A percentile compares a stretch with the other conserved stretches of the same genome.
phyloP scores from a whole-genome alignment of 352 stramenopile species.

The Phytopythium montanum region DNA sequence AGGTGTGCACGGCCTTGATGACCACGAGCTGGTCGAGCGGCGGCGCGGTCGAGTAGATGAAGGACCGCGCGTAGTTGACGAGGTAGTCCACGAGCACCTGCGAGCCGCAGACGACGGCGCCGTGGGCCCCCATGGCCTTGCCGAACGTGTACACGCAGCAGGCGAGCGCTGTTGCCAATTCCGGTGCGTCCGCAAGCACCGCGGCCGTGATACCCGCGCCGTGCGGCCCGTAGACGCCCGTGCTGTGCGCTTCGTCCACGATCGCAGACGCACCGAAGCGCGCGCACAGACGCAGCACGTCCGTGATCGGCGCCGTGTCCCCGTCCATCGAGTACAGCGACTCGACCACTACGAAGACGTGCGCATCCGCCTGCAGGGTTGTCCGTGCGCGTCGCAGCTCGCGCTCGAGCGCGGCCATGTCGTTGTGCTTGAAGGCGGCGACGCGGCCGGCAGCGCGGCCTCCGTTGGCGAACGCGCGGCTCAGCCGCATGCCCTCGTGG shows the following conservation, averaged over 20 bases:
- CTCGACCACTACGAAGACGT: slow-evolving; percentile 96
- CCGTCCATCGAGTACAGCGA: slow-evolving; percentile 99
- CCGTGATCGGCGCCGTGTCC: slow-evolving; percentile 89
- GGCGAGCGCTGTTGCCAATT: slow-evolving; percentile 13
- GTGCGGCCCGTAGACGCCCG: slow-evolving; percentile 86
- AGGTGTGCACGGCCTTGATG: slow-evolving; percentile 89
- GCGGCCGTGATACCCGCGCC: slow-evolving; percentile 61
- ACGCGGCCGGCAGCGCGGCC: slow-evolving; percentile 20
- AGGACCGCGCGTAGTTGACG: slow-evolving; percentile 96
- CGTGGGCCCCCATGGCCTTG: slow-evolving; percentile 96
- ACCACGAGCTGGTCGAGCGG: slow-evolving; percentile 90
- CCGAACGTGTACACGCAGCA: slow-evolving; percentile 95
- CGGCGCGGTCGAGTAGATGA: slow-evolving; percentile 97
- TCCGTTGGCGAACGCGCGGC: slow-evolving; percentile 49
- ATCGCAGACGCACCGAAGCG: slow-evolving; percentile 86
- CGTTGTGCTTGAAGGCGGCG: slow-evolving; percentile 85
- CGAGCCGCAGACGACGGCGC: slow-evolving; percentile 91
- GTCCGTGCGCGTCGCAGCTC: not conserved
- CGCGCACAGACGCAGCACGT: slow-evolving; percentile 82
- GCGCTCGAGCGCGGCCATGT: slow-evolving; percentile 57
- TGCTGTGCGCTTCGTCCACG: slow-evolving; percentile 97
- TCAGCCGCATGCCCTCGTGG: slow-evolving; percentile 91
- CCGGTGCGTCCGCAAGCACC: slow-evolving; percentile 38
- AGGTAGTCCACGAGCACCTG: slow-evolving; percentile 91
- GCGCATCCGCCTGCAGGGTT: not conserved